Evolutionary conservation across 2,329 filamentous ascomycete genomes (phyloP).

Genomic region (Nigrospora sphaerica): DNA sequence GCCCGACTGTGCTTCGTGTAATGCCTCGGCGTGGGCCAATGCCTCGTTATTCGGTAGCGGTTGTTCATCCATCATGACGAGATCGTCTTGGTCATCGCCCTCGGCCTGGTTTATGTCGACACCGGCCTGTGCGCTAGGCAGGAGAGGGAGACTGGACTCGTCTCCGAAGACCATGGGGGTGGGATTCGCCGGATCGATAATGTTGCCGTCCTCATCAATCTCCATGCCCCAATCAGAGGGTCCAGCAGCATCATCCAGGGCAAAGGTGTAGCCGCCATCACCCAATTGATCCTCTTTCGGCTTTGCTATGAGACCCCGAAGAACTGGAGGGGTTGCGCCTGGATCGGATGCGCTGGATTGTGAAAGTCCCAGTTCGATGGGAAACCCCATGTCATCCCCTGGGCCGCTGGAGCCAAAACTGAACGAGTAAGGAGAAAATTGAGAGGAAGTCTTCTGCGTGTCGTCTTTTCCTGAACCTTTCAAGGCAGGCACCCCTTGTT

Average conservation of each 20-base stretch:
- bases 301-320: conserved; percentile 19
- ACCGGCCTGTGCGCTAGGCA: conserved; percentile 18
- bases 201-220: conserved; percentile 45
- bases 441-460: conserved; percentile 22
- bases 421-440: conserved; percentile 15
- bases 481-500: conserved; percentile 37
- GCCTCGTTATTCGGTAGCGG: conserved; percentile 29
- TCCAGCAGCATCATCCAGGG: conserved; percentile 29
- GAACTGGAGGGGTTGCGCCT: conserved; percentile 13
- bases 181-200: conserved; percentile 24
- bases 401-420: conserved; percentile 10
- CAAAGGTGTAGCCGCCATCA: conserved; percentile 18
- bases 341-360: conserved; percentile 14
- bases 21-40: conserved; percentile 14
- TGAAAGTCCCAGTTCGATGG: conserved; percentile 15
- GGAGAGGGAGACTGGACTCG: conserved; percentile 35
- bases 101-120: conserved; percentile 6
- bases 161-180: conserved; percentile 16
- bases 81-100: conserved; percentile 22
- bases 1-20: conserved; percentile 1
- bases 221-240: conserved; percentile 36
- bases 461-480: conserved; percentile 8
- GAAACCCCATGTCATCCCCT: conserved; percentile 8
- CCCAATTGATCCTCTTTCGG: not conserved
- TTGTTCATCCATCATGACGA: conserved; percentile 29